Evolutionary conservation across 2,329 filamentous ascomycete genomes (phyloP), one percentile per base, ranked within the genome.

Genomic region (Pseudogymnoascus sp.): DNA sequence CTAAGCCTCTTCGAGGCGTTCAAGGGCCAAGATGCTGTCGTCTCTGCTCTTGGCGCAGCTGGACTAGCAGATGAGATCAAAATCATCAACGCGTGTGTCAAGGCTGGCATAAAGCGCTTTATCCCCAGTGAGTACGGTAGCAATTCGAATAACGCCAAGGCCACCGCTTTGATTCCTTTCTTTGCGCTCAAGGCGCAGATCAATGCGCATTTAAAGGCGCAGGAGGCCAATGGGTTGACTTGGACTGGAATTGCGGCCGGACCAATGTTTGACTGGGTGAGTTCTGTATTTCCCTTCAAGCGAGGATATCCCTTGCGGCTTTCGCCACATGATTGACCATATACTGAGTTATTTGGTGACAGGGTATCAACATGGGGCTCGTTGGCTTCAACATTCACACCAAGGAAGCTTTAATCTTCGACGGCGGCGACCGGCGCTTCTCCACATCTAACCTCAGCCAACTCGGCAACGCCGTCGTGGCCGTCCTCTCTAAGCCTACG

Each of bases 81-180:
- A 33, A 71, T 85, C 61, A 78, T 85, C 52, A 79, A 86, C 58
- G 84, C 83, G 0, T 77, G 82, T n/a, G 76, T 81, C 41, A 77
- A 77, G 21, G 82, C 82, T 1, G 80, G 81, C 12, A 82, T 86
- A 5, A 77, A 81, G 68, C 77, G 82, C 19, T 84, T 85, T 72
- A 75, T 86, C 38, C 82, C 83, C 1, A 80, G 79, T 8, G 83
- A 86, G 62, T 86, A 79, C 45, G 72, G 72, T 39, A 68, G 72
- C 26, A 69, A 75, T 73, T 73, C 70, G 29, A 69, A 71, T 11
- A 38, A 49, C 26, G 29, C 21, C 21, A 62, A 63, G n/a, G 60
- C 61, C 5, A 59, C 60, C 12, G 16, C 62, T 61, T 35, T 68
- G 1, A 72, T 73, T 61, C 66, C 64, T 2, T 68, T 68, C 1